phyloP scores from a whole-genome alignment of 805 yeast genomes.

The Zygoascus biomembranicola region DNA sequence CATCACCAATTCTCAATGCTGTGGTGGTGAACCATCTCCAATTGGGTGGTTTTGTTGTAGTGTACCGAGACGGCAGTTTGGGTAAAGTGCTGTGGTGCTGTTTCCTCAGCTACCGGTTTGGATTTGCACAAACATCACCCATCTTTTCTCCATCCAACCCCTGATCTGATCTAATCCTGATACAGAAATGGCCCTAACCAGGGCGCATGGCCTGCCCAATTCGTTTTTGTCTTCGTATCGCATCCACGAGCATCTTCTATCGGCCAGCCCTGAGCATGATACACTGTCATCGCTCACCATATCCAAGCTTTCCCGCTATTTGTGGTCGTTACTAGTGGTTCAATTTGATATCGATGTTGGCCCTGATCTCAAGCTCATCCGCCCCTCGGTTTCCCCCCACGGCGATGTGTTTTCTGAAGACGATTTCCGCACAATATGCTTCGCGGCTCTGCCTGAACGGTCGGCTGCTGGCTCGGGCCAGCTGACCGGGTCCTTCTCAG shows the following conservation, averaged over 20 bases:
- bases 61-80: no score
- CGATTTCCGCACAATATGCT: constrained; percentile 22
- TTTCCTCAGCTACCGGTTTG: no score
- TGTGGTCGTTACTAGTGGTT: constrained; percentile 17
- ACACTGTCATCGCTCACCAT: background rate
- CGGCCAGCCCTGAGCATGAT: background rate
- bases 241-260: constrained; percentile 20
- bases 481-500: background rate
- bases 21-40: no score
- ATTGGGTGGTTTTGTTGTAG: no score
- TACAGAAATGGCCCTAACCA: background rate
- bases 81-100: no score
- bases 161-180: no score
- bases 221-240: constrained; percentile 42
- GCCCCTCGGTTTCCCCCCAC: constrained; percentile 14
- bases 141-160: no score
- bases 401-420: constrained; percentile 17
- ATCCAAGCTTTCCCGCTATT: constrained; percentile 11
- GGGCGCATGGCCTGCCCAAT: constrained; percentile 24
- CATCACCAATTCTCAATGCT: no score
- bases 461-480: constrained; percentile 1
- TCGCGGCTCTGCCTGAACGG: constrained; percentile 21
- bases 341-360: constrained; percentile 22
- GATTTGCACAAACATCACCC: no score
- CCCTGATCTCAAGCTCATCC: constrained; percentile 22